Percentiles rank a stretch among this genome's conserved stretches.
phyloP scores from a whole-genome alignment of 2,329 filamentous ascomycete species.

The Shiraia sp. region DNA sequence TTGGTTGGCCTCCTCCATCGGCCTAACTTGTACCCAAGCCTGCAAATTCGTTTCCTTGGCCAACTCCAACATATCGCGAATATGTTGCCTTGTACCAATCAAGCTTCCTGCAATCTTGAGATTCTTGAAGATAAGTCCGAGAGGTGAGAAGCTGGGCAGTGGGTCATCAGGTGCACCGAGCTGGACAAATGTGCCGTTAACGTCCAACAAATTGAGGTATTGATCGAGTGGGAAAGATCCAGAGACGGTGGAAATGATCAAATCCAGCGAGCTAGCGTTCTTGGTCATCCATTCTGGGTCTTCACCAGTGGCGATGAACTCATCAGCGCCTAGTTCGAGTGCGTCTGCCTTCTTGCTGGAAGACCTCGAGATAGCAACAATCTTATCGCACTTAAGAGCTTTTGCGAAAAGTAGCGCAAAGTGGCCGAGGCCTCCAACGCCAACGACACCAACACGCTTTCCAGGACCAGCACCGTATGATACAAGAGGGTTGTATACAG shows the following conservation, averaged over 20 bases:
- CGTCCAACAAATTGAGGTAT: conserved; percentile 64
- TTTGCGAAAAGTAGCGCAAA: conserved; percentile 72
- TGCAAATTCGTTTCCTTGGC: conserved; percentile 45
- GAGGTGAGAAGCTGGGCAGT: conserved; percentile 55
- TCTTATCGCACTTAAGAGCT: conserved; percentile 69
- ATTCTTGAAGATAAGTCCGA: conserved; percentile 58
- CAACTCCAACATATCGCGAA: conserved; percentile 57
- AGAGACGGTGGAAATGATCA: conserved; percentile 63
- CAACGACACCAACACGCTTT: conserved; percentile 75
- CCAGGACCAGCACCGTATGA: conserved; percentile 76
- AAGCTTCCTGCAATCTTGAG: conserved; percentile 67
- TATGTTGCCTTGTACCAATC: conserved; percentile 64
- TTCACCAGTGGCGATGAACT: conserved; percentile 64
- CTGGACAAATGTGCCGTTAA: conserved; percentile 66
- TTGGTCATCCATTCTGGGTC: conserved; percentile 62
- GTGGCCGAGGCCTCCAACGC: conserved; percentile 74
- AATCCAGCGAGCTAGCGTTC: conserved; percentile 57
- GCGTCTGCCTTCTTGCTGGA: conserved; percentile 65
- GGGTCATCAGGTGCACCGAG: conserved; percentile 67
- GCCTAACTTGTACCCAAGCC: conserved; percentile 48
- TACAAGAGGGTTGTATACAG: conserved; percentile 75
- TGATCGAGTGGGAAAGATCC: conserved; percentile 59
- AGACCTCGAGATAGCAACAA: conserved; percentile 67
- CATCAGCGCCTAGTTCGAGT: conserved; percentile 61
- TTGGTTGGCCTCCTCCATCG: conserved; percentile 44